phyloP scores from a whole-genome alignment of 208 protist genomes.

The Trypanosomatidae sp. region DNA sequence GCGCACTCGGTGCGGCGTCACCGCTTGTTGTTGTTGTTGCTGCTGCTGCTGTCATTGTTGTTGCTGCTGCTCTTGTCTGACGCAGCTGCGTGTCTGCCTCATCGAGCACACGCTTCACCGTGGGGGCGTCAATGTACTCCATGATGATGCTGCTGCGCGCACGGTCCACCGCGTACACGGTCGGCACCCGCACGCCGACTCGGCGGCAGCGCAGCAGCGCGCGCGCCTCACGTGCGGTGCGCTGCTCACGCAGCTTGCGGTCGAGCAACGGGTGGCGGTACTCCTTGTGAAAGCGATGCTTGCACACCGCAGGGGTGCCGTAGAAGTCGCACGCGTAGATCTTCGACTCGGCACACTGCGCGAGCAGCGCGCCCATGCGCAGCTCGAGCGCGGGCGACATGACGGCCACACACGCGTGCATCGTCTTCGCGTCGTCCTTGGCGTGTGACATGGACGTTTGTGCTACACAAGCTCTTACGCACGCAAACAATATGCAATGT shows the following conservation, averaged over 20 bases:
- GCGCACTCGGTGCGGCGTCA: slow-evolving; percentile 4
- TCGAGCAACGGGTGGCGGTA: slow-evolving; percentile 75
- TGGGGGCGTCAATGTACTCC: slow-evolving; percentile 59
- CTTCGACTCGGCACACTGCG: slow-evolving; percentile 68
- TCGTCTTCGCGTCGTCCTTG: not conserved
- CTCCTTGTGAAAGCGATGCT: slow-evolving; percentile 58
- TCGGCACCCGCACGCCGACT: slow-evolving; percentile 44
- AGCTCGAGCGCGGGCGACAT: too few species aligned
- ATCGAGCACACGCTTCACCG: slow-evolving; percentile 53
- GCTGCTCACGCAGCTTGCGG: slow-evolving; percentile 53
- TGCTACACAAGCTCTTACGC: too few species aligned
- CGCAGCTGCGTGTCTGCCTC: slow-evolving; percentile 4
- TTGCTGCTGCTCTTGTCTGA: not conserved
- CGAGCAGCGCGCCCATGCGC: slow-evolving; percentile 13
- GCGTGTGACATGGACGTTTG: not conserved
- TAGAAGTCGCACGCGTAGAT: slow-evolving; percentile 64
- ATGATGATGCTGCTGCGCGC: slow-evolving; percentile 48
- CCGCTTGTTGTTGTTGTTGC: not conserved
- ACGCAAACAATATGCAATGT: not conserved
- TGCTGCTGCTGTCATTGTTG: not conserved
- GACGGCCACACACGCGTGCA: too few species aligned
- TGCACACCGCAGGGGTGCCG: slow-evolving; percentile 35
- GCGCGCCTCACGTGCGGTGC: slow-evolving; percentile 60
- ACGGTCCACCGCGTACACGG: slow-evolving; percentile 43
- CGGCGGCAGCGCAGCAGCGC: slow-evolving; percentile 46